Evolutionary conservation across 108 stramenopile genomes (phyloP), one percentile per base, ranked within the genome.

Genomic region (Phaeodactylum tricornutum): DNA sequence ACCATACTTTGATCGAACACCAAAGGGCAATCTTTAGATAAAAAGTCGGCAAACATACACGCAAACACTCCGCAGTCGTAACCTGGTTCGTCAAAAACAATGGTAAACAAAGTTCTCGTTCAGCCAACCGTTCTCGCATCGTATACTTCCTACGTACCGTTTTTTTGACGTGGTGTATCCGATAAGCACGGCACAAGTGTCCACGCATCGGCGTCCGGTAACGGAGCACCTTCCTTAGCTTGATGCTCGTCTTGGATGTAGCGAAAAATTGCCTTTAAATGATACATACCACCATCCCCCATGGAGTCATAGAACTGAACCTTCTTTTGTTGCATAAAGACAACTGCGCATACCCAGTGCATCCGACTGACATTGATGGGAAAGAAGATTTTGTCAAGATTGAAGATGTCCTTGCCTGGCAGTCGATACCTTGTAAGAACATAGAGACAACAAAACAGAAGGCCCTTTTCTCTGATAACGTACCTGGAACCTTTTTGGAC

Each of bases 331-430:
- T 74, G 70, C 75, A 98, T 79, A 55, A 79, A 87, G 16, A 87
- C 81, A 20, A 90, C 93, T 4, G 84, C 89, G 48, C 78, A 73
- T 37, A 89, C 84, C 96, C 96, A 98, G 64, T 98, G 96, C 62
- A 77, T 60, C 46, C 80, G 72, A 29, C 78, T 69, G 8, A 81
- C 53, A 61, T 96, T 98, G 51, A 93, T 77, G 0, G 96, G 95
- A 36, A 89, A 79, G 22, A 96, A 54, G 16, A 98, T 78, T 38
- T 94, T 94, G 56, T 96, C 92, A 37, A 93, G 53, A 7, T 67
- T 67, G 53, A 96, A 96, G 20, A 98, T 64, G 50, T 96, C 94
- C 54, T 87, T 88, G 7, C 86, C 86, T 45, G 19, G 4, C 21
- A 3, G n/a, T n/a, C n/a, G n/a, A n/a, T n/a, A n/a, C n/a, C n/a